These are phyloP conservation scores for Cryptosporidium muris DNA, from an alignment of 169 alveolate species.

Conservation along the genomic window DNA sequence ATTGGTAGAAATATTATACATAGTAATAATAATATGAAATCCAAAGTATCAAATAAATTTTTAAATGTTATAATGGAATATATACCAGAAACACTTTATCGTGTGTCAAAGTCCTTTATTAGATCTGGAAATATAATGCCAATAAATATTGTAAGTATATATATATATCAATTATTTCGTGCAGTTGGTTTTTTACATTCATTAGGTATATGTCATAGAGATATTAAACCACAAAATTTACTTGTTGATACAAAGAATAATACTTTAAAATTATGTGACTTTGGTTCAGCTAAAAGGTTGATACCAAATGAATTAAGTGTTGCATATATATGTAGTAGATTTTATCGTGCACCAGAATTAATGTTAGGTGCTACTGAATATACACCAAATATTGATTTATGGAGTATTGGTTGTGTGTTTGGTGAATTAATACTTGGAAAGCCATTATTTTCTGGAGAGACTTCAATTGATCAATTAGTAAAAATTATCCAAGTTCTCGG, in stretches of 20 bases:
- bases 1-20: background rate
- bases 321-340: conserved; percentile 95
- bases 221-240: conserved; percentile 98
- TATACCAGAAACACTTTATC: conserved; percentile 94
- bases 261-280: conserved; percentile 94
- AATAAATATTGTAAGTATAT: conserved; percentile 88
- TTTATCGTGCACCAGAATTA: conserved; percentile 99
- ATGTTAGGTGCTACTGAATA: conserved; percentile 98
- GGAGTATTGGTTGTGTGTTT: conserved; percentile 97
- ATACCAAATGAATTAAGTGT: conserved; percentile 92
- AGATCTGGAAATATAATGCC: conserved; percentile 90
- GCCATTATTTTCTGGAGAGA: conserved; percentile 96
- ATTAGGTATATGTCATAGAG: conserved; percentile 96
- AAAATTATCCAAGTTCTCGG: conserved; percentile 91
- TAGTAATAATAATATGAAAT: conserved; percentile 19
- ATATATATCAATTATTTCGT: conserved; percentile 93
- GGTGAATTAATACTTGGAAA: conserved; percentile 94
- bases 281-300: conserved; percentile 97
- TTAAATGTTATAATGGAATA: conserved; percentile 97
- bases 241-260: conserved; percentile 93
- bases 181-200: conserved; percentile 95
- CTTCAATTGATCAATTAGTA: conserved; percentile 94
- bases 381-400: conserved; percentile 95
- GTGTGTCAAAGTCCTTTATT: conserved; percentile 89
- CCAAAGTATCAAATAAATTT: conserved; percentile 73